Evolutionary conservation across 208 protist genomes (phyloP).

Genomic region (Leishmania amazonensis): DNA sequence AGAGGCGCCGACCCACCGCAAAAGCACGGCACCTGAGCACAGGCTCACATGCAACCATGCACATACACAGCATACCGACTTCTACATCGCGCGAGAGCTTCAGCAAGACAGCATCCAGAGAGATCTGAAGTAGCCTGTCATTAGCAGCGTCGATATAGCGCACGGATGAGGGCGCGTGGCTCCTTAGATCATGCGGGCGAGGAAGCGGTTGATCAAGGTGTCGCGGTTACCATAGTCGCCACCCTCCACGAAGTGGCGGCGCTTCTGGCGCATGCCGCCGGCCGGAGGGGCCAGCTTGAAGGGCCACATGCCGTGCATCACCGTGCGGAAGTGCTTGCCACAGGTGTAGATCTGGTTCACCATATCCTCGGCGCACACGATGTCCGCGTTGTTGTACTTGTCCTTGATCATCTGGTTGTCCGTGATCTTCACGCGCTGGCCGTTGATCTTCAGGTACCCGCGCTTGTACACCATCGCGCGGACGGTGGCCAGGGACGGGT

Average conservation of each 20-base stretch:
- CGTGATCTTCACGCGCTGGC: slow-evolving; percentile 97
- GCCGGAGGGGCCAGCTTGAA: slow-evolving; percentile 97
- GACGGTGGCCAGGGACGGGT: slow-evolving; percentile 97
- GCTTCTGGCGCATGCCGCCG: slow-evolving; percentile 97
- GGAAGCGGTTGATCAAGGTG: slow-evolving; percentile 98
- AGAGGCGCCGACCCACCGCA: too few species aligned
- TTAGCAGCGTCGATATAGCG: too few species aligned
- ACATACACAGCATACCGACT: too few species aligned
- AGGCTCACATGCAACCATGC: too few species aligned
- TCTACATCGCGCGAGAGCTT: too few species aligned
- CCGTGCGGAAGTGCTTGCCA: slow-evolving; percentile 98
- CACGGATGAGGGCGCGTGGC: too few species aligned
- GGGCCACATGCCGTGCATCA: slow-evolving; percentile 98
- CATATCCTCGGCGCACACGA: slow-evolving; percentile 99
- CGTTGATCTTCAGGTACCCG: slow-evolving; percentile 97
- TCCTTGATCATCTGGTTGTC: slow-evolving; percentile 97
- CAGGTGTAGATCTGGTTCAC: slow-evolving; percentile 99
- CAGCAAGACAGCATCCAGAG: too few species aligned
- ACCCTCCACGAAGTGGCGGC: slow-evolving; percentile 98
- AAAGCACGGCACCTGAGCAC: too few species aligned
- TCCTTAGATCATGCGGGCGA: slow-evolving; percentile 97
- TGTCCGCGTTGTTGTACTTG: slow-evolving; percentile 92
- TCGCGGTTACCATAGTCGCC: slow-evolving; percentile 99
- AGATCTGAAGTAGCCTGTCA: too few species aligned
- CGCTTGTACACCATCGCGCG: slow-evolving; percentile 99